Base-by-base conservation (phyloP, 768 basidiomycete species). In the Boletus sp. region DNA sequence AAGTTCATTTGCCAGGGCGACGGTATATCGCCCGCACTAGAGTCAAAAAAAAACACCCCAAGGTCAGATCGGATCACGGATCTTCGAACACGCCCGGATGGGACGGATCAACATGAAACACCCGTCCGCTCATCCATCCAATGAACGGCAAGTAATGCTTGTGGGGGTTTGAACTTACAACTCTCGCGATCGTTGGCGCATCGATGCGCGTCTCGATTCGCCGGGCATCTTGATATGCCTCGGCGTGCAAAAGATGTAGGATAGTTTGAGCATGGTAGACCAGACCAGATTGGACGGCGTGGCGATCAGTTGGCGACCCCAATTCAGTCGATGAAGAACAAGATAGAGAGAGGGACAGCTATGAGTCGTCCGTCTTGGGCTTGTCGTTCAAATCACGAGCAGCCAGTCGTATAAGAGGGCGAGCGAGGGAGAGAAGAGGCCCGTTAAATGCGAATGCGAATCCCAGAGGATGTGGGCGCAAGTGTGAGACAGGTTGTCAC, bases 211-310 rank as follows among this genome's bases (percentile, higher is more conserved):
- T 41, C 56, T 47, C 21, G 64, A 39, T 45, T 79, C 76, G 30
- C 76, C 75, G 13, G 81, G 82, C 48, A 83, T 70, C 58, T 77
- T 79, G 51, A 83, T 75, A 51, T 74, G 75, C 57, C 72, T 73
- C 40, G 82, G 81, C 23, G 80, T 79, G 63, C 80, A 74, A 66
- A 82, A 70, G 58, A 83, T 72, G 64, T 82, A 74, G 38, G 81
- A 80, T 17, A 82, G 56, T 55, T 75, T 77, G 73, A 81, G 73
- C 66, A 68, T 68, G 50, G 3, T 30, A 14, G 11, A 30, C 15
- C 43, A 38, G 30, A 49, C 45, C 45, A 61, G 48, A 23, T 35
- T 53, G 35, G 8, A 3, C 7, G 30, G 4, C 30, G 37, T 38
- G 23, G 21, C 25, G 21, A 10, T 14, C 2, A 14, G 29, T 7